Evolutionary conservation across 2,329 filamentous ascomycete genomes (phyloP).

Genomic region (Arthrobotrys iridis): DNA sequence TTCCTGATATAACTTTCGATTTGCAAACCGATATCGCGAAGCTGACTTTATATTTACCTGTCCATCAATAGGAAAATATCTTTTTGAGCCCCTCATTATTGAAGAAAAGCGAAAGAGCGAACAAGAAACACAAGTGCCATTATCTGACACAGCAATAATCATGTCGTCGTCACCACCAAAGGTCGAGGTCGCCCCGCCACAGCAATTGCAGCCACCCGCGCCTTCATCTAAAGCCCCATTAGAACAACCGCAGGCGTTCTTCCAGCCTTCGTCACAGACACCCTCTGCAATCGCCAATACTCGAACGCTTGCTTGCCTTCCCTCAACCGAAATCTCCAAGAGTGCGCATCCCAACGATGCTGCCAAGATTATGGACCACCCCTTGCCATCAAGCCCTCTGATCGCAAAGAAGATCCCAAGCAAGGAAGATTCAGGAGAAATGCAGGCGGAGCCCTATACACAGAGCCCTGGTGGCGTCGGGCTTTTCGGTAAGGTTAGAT

Average conservation of each 20-base stretch:
- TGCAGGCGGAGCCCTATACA: constrained; percentile 50
- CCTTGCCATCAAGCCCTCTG: constrained; percentile 39
- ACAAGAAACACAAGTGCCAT: constrained; percentile 1
- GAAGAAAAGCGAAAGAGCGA: constrained; percentile 32
- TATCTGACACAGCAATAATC: neutral
- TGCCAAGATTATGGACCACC: constrained; percentile 53
- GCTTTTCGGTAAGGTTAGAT: constrained; percentile 42
- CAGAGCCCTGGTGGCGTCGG: constrained; percentile 20
- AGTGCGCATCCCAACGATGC: constrained; percentile 49
- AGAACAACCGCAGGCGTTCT: constrained; percentile 17
- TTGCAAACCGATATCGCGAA: neutral
- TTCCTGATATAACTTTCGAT: neutral
- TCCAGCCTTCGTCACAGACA: constrained; percentile 13
- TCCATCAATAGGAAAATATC: constrained; percentile 46
- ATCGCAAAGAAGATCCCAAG: constrained; percentile 53
- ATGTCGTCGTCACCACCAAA: constrained; percentile 13
- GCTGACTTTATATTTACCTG: neutral
- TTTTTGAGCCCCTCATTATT: constrained; percentile 40
- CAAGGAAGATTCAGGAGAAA: constrained; percentile 52
- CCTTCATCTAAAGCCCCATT: neutral
- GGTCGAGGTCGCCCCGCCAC: neutral
- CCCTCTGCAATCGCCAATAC: constrained; percentile 50
- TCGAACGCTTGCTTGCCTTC: constrained; percentile 39
- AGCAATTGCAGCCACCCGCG: constrained; percentile 16
- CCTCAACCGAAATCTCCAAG: constrained; percentile 47